Evolutionary conservation across 306 rosid species (phyloP).

Genomic region (Acmispon strigosus): DNA sequence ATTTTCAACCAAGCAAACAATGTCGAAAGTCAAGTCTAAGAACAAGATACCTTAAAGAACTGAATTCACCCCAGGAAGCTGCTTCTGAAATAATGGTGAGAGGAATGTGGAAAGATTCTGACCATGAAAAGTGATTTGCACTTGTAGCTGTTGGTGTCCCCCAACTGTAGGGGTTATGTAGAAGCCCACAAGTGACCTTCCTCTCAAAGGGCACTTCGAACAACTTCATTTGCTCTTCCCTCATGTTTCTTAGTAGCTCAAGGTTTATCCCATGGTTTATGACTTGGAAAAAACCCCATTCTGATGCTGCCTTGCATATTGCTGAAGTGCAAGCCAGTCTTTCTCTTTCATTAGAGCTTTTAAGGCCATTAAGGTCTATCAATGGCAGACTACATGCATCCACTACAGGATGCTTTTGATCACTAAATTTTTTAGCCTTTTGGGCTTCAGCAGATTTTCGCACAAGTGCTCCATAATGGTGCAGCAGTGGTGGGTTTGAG

Average conservation of each 20-base stretch:
- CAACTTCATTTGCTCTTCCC: slow-evolving; percentile 58
- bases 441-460: slow-evolving; percentile 16
- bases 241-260: slow-evolving; percentile 52
- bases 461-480: slow-evolving; percentile 48
- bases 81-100: slow-evolving; percentile 63
- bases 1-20: not conserved
- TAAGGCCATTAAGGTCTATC: slow-evolving; percentile 64
- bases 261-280: slow-evolving; percentile 70
- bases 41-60: slow-evolving; percentile 49
- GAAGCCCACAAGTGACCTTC: slow-evolving; percentile 50
- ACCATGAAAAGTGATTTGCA: slow-evolving; percentile 74
- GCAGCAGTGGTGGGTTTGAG: slow-evolving; percentile 69
- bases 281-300: slow-evolving; percentile 91
- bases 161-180: slow-evolving; percentile 76
- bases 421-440: slow-evolving; percentile 6
- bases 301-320: slow-evolving; percentile 63
- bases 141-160: slow-evolving; percentile 71
- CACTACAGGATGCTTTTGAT: slow-evolving; percentile 20
- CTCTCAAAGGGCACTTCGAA: slow-evolving; percentile 58
- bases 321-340: slow-evolving; percentile 47
- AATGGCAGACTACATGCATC: slow-evolving; percentile 68
- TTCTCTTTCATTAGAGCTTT: slow-evolving; percentile 30
- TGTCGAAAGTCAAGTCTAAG: not conserved
- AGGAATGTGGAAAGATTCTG: slow-evolving; percentile 97
- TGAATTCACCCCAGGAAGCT: slow-evolving; percentile 61